Base-by-base conservation (phyloP, 352 stramenopile genomes). In the Phytophthora chlamydospora region DNA sequence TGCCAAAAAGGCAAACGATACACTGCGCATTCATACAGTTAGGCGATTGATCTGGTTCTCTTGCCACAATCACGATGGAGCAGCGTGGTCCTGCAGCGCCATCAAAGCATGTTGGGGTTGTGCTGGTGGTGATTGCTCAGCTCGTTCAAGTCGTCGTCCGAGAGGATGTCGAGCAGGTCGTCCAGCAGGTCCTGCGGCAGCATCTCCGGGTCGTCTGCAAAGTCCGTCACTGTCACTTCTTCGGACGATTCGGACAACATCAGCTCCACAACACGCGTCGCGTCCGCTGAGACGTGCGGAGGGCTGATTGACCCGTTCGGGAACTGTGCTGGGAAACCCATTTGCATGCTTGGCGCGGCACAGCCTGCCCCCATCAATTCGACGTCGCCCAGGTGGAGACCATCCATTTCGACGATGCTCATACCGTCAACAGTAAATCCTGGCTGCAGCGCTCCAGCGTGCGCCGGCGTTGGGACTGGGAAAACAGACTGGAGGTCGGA, bases 131-230 rank as follows among this genome's bases (percentile, higher is more conserved):
- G 39, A 13, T 69, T 29, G 21, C 21, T 60, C 34, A 69, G 21
- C 35, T 69, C 61, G 31, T 60, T 60, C 10, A 65, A 41, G 14
- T 69, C 54, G 21, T 69, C 54, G 21, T 66, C 61, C 33, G 61
- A 65, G 10, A 69, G 55, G 13, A 65, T 69, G 6, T 66, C 61
- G 31, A 65, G 40, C 35, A 69, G 47, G 3, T 69, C 61, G 46
- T 69, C 61, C 0, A 70, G 56, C 8, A 70, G 62, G 43, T 70
- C 34, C 14, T 70, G 55, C 14, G 55, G 62, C 9, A 70, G 43
- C 0, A 66, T 70, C 42, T 61, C 62, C 2, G 48, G 47, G 31
- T 61, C 48, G 29, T 61, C 56, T 12, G 55, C 36, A 32, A 66
- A 47, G 47, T 66, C 55, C 16, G 55, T 57, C 29, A 62, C 21